phyloP scores from a whole-genome alignment of 2,329 filamentous ascomycete genomes.

The Colletotrichum horii region DNA sequence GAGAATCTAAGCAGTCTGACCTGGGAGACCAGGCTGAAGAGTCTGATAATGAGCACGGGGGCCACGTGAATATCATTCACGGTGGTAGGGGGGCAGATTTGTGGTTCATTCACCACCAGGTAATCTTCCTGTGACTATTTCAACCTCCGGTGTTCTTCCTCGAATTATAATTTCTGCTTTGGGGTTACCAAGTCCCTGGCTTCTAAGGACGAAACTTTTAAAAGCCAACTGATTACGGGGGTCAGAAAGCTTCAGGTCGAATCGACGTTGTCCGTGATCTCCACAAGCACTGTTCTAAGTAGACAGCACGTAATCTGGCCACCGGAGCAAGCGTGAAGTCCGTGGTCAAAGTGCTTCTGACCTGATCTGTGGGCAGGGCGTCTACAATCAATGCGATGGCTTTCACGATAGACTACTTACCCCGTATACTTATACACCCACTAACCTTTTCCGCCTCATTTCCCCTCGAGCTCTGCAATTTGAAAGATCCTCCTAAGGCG shows the following conservation, averaged over 20 bases:
- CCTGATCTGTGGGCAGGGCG: not conserved
- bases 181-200: not conserved
- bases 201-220: not conserved
- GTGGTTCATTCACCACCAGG: not conserved
- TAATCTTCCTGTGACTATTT: not conserved
- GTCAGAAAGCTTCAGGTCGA: not conserved
- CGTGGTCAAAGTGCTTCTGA: not conserved
- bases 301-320: not conserved
- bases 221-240: too few species aligned
- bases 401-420: not conserved
- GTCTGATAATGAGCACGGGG: not conserved
- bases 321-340: not conserved
- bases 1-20: not conserved
- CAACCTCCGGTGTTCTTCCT: not conserved
- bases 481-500: not conserved
- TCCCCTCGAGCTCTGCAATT: not conserved
- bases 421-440: not conserved
- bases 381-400: not conserved
- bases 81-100: not conserved
- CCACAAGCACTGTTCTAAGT: not conserved
- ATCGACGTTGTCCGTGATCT: not conserved
- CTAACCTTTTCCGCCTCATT: not conserved
- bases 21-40: not conserved
- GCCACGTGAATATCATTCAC: not conserved
- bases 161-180: not conserved